A percentile compares a stretch with the other conserved stretches of the same genome.
phyloP scores from a whole-genome alignment of 805 yeast species.

The Candida michaelii region DNA sequence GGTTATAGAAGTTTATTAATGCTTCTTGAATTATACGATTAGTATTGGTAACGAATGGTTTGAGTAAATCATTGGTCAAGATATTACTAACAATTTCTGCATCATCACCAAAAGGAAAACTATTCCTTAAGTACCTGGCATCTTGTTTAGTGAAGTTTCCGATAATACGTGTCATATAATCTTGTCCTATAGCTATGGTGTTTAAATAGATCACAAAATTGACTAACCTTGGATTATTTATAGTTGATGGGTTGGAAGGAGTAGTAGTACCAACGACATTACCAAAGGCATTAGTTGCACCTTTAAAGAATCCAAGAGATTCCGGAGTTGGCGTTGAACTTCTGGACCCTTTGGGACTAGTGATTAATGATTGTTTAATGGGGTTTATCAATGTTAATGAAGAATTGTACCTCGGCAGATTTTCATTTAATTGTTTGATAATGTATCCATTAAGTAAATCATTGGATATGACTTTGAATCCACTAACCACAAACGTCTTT shows the following conservation, averaged over 20 bases:
- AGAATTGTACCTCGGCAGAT: conserved; percentile 42
- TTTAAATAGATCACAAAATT: conserved; percentile 70
- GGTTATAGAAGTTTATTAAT: conserved; percentile 49
- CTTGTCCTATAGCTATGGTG: conserved; percentile 63
- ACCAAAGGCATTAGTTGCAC: conserved; percentile 45
- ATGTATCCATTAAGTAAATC: conserved; percentile 59
- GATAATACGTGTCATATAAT: conserved; percentile 55
- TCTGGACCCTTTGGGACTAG: conserved; percentile 17
- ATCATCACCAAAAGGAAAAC: conserved; percentile 40
- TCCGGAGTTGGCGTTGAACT: conserved; percentile 37
- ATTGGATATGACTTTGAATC: conserved; percentile 59
- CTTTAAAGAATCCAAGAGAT: conserved; percentile 41
- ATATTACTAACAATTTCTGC: conserved; percentile 30
- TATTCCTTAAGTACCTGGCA: conserved; percentile 20
- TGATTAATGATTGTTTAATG: conserved; percentile 4
- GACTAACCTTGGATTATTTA: conserved; percentile 48
- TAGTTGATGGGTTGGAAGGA: conserved; percentile 19
- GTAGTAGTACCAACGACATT: conserved; percentile 36
- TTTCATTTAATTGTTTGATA: conserved; percentile 33
- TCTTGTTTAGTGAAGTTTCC: conserved; percentile 35
- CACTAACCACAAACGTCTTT: conserved; percentile 52
- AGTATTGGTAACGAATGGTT: conserved; percentile 32
- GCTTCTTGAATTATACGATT: conserved; percentile 45
- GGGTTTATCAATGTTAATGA: conserved; percentile 21
- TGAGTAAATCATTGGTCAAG: conserved; percentile 30